Evolutionary conservation across 1,139 yeast genomes (phyloP).

Genomic region (Yueomyces sp.): DNA sequence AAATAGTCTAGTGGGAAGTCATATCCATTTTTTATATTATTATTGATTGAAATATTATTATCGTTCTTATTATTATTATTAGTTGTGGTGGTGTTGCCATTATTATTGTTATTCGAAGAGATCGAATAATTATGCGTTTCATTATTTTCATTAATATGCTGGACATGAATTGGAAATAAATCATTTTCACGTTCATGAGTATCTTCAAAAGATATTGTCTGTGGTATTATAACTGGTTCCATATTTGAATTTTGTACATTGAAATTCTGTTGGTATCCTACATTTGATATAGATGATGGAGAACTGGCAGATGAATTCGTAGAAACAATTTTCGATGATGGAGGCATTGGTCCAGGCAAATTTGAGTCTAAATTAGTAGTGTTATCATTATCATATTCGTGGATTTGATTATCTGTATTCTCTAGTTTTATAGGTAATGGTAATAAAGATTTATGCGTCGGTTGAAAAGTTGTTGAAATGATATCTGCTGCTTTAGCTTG

Average conservation of each 20-base stretch:
- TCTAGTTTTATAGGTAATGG: background rate
- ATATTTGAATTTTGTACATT: background rate
- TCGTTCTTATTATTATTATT: too few relatives aligned
- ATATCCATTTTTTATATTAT: constrained; percentile 23
- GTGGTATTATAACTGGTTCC: background rate
- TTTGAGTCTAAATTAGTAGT: background rate
- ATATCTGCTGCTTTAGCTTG: background rate
- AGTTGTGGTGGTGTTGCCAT: background rate
- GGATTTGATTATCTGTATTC: background rate
- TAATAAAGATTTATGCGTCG: constrained; percentile 1
- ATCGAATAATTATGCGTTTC: background rate
- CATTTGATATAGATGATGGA: background rate
- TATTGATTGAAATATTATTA: background rate
- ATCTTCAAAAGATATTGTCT: background rate
- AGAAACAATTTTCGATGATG: background rate
- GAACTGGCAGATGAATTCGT: background rate
- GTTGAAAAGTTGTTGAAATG: background rate
- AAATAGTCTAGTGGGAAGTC: constrained; percentile 63
- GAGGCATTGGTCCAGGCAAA: too few relatives aligned
- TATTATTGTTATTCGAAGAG: background rate
- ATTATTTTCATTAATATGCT: background rate
- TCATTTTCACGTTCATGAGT: background rate
- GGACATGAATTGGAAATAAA: background rate
- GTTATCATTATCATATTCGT: background rate
- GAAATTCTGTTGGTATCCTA: background rate